Evolutionary conservation across 140 eudicot species (phyloP), one percentile per base, ranked within the genome.

Genomic region (Oenanthe javanica): DNA sequence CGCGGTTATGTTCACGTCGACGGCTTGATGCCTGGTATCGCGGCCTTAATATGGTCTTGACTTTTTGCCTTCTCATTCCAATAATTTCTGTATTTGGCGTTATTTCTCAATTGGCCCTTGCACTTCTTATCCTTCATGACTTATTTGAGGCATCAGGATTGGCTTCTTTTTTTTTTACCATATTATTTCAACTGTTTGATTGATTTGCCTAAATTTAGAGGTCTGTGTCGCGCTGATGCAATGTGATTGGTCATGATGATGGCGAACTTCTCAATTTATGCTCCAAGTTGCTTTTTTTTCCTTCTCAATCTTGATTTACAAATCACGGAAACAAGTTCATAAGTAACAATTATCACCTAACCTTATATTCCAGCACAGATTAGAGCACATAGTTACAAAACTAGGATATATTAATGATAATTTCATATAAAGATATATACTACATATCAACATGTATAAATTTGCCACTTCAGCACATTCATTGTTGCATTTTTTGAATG

Each of bases 381-480:
- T 21, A 7, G 31, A n/a, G 1, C 67, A 21, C 67, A 59, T 59
- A 7, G 9, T 63, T 63, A 63, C 70, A 63, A 23, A 23, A 23
- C 23, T 3, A 63, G 15, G 70, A 5, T 63, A 4, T n/a, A 61
- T 6, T 42, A 42, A 8, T 63, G 70, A 13, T 9, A 63, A 63
- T 23, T 1, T 63, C 38, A 63, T 23, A 23, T 63, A 10, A 61
- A n/a, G 31, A n/a, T 61, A n/a, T 61, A 25, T 61, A 1, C 69
- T 2, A n/a, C 69, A 61, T 61, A 6, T 59, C 25, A 27, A 12
- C 74, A 13, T 69, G 43, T 82, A 77, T 46, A 52, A 49, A 40
- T 75, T 64, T 84, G 76, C 69, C 67, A 61, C 23, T 71, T 76
- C 57, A 52, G 59, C 40, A 25, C 77, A 75, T 72, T 81, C 75